A percentile compares a stretch with the other conserved stretches of the same genome.
Conservation (phyloP, 2,329 filamentous ascomycete species). For the Monosporascus cannonballus region DNA sequence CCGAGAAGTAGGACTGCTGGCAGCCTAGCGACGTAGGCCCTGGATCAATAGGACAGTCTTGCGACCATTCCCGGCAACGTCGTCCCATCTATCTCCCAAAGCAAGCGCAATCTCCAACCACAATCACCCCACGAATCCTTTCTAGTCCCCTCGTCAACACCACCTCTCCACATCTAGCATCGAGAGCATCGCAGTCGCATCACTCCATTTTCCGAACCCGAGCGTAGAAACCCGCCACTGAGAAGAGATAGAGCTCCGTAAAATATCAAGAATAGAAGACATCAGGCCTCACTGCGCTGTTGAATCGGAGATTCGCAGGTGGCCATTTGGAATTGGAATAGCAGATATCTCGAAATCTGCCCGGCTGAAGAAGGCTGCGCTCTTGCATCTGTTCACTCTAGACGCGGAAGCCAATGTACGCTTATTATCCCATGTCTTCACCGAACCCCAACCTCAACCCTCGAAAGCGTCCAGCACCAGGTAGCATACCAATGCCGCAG, state of each 20-base stretch:
- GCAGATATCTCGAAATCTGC: constrained; percentile 1
- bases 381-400: background rate
- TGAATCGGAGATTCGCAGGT: background rate
- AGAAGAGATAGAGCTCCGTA: background rate
- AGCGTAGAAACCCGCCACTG: background rate
- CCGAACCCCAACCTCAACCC: constrained; percentile 27
- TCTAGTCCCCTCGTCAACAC: background rate
- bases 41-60: background rate
- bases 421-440: constrained; percentile 16
- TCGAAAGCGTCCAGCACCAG: constrained; percentile 28
- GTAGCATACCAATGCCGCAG: constrained; percentile 25
- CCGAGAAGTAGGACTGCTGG: background rate
- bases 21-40: background rate
- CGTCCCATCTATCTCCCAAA: background rate
- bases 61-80: background rate
- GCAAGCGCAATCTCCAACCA: background rate
- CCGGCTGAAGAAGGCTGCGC: constrained; percentile 3
- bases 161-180: background rate
- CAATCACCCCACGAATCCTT: background rate
- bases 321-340: background rate
- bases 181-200: background rate
- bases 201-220: background rate
- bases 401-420: constrained; percentile 19
- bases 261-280: background rate
- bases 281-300: background rate